Percentiles rank a stretch among this genome's conserved stretches.
phyloP scores from a whole-genome alignment of 768 basidiomycete genomes.

The Trametes maxima region DNA sequence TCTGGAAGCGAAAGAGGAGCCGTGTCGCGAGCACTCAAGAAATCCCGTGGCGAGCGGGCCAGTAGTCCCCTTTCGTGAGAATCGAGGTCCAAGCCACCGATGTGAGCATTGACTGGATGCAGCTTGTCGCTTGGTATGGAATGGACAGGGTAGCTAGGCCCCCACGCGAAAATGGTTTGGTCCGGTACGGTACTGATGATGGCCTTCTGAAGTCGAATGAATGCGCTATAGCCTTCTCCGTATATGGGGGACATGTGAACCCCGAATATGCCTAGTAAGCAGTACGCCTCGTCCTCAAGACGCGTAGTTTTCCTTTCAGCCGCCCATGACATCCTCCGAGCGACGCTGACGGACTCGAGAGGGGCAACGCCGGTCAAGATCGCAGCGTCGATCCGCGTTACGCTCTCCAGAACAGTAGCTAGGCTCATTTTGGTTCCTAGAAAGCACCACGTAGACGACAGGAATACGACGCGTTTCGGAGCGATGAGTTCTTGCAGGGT shows the following conservation, averaged over 20 bases:
- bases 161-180: not conserved
- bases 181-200: not conserved
- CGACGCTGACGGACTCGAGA: not conserved
- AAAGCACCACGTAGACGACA: not conserved
- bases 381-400: not conserved
- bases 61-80: not conserved
- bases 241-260: not conserved
- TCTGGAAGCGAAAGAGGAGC: not conserved
- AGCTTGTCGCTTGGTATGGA: not conserved
- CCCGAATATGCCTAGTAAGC: not conserved
- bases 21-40: not conserved
- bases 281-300: slow-evolving; percentile 1
- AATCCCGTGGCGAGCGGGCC: not conserved
- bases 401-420: not conserved
- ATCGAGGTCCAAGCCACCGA: not conserved
- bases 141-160: not conserved
- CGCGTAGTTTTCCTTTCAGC: not conserved
- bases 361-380: not conserved
- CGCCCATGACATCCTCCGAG: not conserved
- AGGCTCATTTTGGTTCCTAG: not conserved
- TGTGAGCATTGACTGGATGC: not conserved
- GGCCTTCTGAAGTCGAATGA: not conserved
- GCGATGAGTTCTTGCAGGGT: slow-evolving; percentile 1
- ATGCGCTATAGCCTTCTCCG: not conserved
- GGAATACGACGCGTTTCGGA: not conserved